phyloP scores from a whole-genome alignment of 257 asterid genomes.

The Perilla frutescens region DNA sequence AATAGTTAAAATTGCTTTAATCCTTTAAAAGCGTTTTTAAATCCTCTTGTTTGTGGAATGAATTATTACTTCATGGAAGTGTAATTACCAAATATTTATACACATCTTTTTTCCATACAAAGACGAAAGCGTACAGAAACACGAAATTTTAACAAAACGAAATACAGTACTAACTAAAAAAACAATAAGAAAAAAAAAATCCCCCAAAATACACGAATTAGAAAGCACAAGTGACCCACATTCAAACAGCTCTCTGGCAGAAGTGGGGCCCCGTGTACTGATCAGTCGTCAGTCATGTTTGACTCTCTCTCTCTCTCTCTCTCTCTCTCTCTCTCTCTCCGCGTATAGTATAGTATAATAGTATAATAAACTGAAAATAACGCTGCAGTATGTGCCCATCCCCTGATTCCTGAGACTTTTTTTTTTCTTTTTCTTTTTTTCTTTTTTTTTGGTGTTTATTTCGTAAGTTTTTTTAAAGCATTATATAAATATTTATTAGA shows the following conservation, averaged over 20 bases:
- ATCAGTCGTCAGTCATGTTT: constrained; percentile 35
- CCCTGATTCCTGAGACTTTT: background rate
- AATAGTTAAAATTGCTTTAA: no score
- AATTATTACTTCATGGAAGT: no score
- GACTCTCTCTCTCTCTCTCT: constrained; percentile 22
- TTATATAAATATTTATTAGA: background rate
- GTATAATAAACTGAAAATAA: background rate
- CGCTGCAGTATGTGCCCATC: constrained; percentile 12
- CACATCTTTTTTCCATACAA: no score
- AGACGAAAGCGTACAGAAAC: no score
- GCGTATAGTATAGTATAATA: background rate
- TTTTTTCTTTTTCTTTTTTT: background rate
- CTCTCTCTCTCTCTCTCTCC: background rate
- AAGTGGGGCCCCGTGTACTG: constrained; percentile 20
- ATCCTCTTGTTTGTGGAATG: no score
- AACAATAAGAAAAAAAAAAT: no score
- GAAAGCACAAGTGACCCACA: constrained; percentile 23
- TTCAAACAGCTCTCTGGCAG: constrained; percentile 29
- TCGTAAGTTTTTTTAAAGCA: background rate
- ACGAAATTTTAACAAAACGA: no score
- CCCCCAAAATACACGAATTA: background rate
- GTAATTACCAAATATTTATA: no score
- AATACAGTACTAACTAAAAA: no score
- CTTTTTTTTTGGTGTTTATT: no score
- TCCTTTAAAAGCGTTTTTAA: no score